Conservation (phyloP, 805 yeast species). For the Pichia paraexigua region DNA sequence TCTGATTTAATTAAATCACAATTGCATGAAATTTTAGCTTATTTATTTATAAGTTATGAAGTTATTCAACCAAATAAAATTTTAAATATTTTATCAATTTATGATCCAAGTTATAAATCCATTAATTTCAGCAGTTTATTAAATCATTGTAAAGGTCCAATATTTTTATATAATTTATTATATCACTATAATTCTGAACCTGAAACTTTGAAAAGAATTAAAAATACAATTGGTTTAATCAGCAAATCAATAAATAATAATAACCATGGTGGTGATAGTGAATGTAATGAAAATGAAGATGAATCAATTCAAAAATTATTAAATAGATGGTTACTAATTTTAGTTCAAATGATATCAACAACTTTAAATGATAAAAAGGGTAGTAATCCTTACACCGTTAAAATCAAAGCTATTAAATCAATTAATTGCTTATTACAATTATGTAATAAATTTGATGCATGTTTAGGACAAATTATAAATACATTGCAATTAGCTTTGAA, state of each 20-base stretch:
- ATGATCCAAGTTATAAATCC: conserved; percentile 37
- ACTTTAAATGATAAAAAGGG: conserved; percentile 69
- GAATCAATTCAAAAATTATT: conserved; percentile 19
- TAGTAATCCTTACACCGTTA: conserved; percentile 62
- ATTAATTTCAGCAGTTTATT: conserved; percentile 30
- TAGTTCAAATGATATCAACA: conserved; percentile 73
- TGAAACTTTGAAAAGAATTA: conserved; percentile 25
- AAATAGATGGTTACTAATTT: conserved; percentile 44
- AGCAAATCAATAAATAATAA: conserved; percentile 13
- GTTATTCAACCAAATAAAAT: conserved; percentile 43
- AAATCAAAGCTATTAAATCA: conserved; percentile 64
- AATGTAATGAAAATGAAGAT: conserved; percentile 17
- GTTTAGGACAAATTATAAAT: conserved; percentile 77
- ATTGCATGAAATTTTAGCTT: conserved; percentile 49
- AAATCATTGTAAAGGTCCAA: conserved; percentile 9
- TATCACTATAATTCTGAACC: conserved; percentile 32
- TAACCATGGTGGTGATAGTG: conserved; percentile 1
- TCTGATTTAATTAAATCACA: conserved; percentile 40
- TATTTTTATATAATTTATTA: conserved; percentile 21
- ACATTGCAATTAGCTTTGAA: conserved; percentile 77
- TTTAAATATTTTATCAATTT: conserved; percentile 43
- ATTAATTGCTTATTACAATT: conserved; percentile 56
- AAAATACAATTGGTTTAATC: conserved; percentile 32
- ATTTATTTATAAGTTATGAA: conserved; percentile 44
- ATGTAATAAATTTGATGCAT: conserved; percentile 37